Evolutionary conservation across 2,329 filamentous ascomycete species (phyloP).

Genomic region (Bipolaris gigantea): DNA sequence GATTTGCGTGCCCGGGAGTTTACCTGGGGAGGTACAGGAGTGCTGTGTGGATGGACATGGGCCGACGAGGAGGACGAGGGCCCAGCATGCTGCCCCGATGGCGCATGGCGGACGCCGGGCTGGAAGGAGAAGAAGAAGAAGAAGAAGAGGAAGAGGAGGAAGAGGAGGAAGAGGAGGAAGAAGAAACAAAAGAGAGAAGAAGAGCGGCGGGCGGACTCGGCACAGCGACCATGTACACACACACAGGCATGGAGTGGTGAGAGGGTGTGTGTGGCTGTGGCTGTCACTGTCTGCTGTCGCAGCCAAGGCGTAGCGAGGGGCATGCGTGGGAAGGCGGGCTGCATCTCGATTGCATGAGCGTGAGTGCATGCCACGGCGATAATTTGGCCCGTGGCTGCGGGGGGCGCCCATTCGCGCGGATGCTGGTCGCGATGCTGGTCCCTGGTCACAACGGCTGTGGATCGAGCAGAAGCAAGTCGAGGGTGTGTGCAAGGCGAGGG

Average conservation of each 20-base stretch:
- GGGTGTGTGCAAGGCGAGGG: neutral
- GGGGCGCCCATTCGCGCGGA: conserved; percentile 28
- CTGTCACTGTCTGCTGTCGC: conserved; percentile 1
- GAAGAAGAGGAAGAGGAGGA: too few species aligned
- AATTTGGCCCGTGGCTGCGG: conserved; percentile 24
- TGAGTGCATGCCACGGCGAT: conserved; percentile 13
- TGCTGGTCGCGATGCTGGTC: conserved; percentile 22
- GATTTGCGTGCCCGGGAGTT: neutral
- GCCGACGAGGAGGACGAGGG: neutral
- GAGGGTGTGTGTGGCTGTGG: conserved; percentile 1
- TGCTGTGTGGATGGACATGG: neutral
- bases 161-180: too few species aligned
- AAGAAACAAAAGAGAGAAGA: too few species aligned
- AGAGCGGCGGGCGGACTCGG: too few species aligned
- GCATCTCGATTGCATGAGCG: conserved; percentile 32
- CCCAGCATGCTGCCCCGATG: too few species aligned
- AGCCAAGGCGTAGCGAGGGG: conserved; percentile 20
- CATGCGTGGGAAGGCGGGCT: conserved; percentile 22
- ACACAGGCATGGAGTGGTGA: neutral
- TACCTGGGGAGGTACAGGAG: too few species aligned
- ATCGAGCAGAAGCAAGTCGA: conserved; percentile 18
- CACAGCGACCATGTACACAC: too few species aligned
- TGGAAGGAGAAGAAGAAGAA: too few species aligned
- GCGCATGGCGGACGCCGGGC: too few species aligned
- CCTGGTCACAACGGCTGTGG: conserved; percentile 29